Conservation (phyloP, 306 rosid species). For the Glycine tomentella region DNA sequence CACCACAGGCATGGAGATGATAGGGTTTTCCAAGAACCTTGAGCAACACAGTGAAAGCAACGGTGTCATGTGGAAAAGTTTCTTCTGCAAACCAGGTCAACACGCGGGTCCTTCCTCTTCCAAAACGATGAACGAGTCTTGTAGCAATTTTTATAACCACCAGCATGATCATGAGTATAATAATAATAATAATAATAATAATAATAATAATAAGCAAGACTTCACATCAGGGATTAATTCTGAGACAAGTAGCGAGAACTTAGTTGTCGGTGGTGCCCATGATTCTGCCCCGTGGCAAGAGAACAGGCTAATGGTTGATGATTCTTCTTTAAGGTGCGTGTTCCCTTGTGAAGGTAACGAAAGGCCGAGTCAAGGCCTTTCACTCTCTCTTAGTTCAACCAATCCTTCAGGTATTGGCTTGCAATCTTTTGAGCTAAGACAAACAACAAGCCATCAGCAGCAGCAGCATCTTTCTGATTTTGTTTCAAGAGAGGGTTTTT, state of each 20-base stretch:
- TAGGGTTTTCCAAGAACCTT: constrained; percentile 68
- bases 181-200: constrained; percentile 24
- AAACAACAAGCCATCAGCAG: constrained; percentile 39
- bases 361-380: constrained; percentile 95
- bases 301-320: constrained; percentile 60
- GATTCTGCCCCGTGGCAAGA: constrained; percentile 59
- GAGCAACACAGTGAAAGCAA: constrained; percentile 41
- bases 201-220: constrained; percentile 45
- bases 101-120: constrained; percentile 58
- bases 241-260: constrained; percentile 58
- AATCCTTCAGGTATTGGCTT: constrained; percentile 73
- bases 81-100: constrained; percentile 47
- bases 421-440: constrained; percentile 81
- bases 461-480: constrained; percentile 40
- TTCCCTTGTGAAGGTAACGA: constrained; percentile 86
- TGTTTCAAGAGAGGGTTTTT: constrained; percentile 37
- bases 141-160: constrained; percentile 48
- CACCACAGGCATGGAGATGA: constrained; percentile 77
- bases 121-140: constrained; percentile 53
- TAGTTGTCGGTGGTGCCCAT: constrained; percentile 57
- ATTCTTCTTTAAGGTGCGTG: constrained; percentile 82
- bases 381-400: constrained; percentile 78
- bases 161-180: constrained; percentile 24
- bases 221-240: constrained; percentile 58
- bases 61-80: constrained; percentile 51